A percentile compares a stretch with the other conserved stretches of the same genome.
These are phyloP conservation scores for Carex myosuroides DNA, from an alignment of 176 grass and related monocot genomes.

Conservation along the genomic window DNA sequence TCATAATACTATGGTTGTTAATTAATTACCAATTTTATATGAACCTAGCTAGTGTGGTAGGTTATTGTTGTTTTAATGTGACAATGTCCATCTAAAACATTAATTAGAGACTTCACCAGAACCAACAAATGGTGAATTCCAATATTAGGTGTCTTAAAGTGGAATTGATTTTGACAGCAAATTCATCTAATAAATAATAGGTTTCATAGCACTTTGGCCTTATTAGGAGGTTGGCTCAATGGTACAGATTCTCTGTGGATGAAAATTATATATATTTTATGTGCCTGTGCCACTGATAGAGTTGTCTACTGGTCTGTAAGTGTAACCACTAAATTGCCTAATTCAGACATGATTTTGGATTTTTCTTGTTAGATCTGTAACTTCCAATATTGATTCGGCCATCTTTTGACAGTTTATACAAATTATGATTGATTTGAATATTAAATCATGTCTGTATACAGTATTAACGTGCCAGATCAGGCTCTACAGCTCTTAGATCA, in stretches of 20 bases:
- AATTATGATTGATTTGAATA: neutral
- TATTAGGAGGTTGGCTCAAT: neutral
- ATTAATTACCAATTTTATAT: neutral
- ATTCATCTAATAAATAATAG: neutral
- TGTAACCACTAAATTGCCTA: neutral
- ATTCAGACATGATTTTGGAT: neutral
- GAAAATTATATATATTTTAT: neutral
- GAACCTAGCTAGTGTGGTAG: neutral
- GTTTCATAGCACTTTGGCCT: neutral
- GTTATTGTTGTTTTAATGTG: neutral
- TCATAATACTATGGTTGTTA: neutral
- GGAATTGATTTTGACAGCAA: neutral
- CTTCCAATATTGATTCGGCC: too few species aligned
- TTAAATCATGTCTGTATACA: neutral
- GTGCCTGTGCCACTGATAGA: neutral
- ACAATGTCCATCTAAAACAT: neutral
- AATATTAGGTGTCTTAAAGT: slow-evolving; percentile 5
- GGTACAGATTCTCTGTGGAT: neutral
- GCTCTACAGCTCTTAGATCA: neutral
- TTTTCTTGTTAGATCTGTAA: neutral
- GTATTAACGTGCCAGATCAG: neutral
- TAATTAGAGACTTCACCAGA: neutral
- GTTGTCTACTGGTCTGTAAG: neutral
- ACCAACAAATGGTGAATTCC: neutral
- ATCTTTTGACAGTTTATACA: neutral